Evolutionary conservation across 129 eudicot species (phyloP), one percentile per base, ranked within the genome.

Genomic region (Silybum marianum): DNA sequence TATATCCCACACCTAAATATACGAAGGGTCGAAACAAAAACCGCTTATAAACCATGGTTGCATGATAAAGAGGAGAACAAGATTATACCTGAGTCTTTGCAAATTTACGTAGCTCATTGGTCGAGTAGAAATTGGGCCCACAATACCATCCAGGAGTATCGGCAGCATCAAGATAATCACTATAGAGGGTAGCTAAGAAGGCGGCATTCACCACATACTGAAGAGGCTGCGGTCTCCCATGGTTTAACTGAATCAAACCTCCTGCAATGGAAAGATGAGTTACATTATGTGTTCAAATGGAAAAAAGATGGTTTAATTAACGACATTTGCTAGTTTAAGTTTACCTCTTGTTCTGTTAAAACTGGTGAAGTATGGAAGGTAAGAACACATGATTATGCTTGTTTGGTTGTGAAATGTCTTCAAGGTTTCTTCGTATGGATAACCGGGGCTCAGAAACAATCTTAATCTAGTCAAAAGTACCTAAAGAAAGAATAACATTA

Each of bases 121-220:
- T 81, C 21, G 95, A 90, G 88, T 88, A 90, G 84, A 90, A 92
- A 71, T 87, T 83, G 28, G 95, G 97, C 34, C 97, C 97, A 69
- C 97, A 90, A 70, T 87, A 87, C 97, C 97, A 92, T 36, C 97
- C 97, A 6, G 97, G 97, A 23, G 93, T 90, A 74, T 92, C 97
- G 19, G 93, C 91, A 68, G 95, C 95, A 80, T 82, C 92, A 85
- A 92, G 90, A 82, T 92, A 92, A 82, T 90, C 97, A 7, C 95
- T 89, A 51, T 87, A 92, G 73, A 92, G 74, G 30, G 93, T 84
- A 34, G 97, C 95, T 73, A 92, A 82, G 84, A 92, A 90, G 36
- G 97, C 97, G 1, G 95, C 93, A 86, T 92, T 92, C 28, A 84
- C 97, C 23, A 87, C 91, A 82, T 90, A 92, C 86, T 92, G 97